Evolutionary conservation across 1,284 basidiomycete genomes (phyloP).

Genomic region (Tylopilus sp.): DNA sequence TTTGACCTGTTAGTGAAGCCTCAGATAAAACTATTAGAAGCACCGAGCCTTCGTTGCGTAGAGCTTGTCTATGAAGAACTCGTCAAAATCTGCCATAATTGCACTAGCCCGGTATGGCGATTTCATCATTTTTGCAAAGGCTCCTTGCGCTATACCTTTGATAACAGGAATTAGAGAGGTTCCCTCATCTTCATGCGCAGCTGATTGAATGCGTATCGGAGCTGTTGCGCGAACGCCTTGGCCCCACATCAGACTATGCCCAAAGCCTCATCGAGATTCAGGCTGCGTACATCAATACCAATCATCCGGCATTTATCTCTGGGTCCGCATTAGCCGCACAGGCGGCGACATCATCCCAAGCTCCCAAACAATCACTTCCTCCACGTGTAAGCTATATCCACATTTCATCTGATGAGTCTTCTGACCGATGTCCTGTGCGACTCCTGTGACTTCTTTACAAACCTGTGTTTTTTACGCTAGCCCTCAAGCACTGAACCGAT

Average conservation of each 20-base stretch:
- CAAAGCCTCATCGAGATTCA: slow-evolving; percentile 96
- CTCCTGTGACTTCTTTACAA: slow-evolving; percentile 7
- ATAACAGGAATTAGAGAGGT: slow-evolving; percentile 89
- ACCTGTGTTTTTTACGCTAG: slow-evolving; percentile 32
- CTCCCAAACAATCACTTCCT: slow-evolving; percentile 40
- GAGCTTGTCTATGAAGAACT: slow-evolving; percentile 99
- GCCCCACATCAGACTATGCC: slow-evolving; percentile 95
- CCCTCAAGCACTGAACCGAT: slow-evolving; percentile 54
- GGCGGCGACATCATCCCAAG: slow-evolving; percentile 38
- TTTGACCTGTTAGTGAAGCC: slow-evolving; percentile 98
- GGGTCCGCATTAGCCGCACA: slow-evolving; percentile 63
- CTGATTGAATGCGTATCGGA: slow-evolving; percentile 98
- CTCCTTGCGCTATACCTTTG: slow-evolving; percentile 4
- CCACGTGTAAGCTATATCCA: slow-evolving; percentile 48
- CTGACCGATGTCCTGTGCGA: slow-evolving; percentile 5
- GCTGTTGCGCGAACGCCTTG: slow-evolving; percentile 89
- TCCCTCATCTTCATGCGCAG: slow-evolving; percentile 91
- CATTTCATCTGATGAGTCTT: slow-evolving; percentile 6
- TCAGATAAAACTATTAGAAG: slow-evolving; percentile 95
- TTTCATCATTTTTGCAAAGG: background rate
- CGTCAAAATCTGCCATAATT: slow-evolving; percentile 99
- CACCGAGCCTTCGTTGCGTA: slow-evolving; percentile 92
- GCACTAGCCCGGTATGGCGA: slow-evolving; percentile 75
- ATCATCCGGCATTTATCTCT: slow-evolving; percentile 86
- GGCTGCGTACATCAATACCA: slow-evolving; percentile 99